Base-by-base conservation (phyloP, 2,329 filamentous ascomycete genomes). In the Penicillium sp. region DNA sequence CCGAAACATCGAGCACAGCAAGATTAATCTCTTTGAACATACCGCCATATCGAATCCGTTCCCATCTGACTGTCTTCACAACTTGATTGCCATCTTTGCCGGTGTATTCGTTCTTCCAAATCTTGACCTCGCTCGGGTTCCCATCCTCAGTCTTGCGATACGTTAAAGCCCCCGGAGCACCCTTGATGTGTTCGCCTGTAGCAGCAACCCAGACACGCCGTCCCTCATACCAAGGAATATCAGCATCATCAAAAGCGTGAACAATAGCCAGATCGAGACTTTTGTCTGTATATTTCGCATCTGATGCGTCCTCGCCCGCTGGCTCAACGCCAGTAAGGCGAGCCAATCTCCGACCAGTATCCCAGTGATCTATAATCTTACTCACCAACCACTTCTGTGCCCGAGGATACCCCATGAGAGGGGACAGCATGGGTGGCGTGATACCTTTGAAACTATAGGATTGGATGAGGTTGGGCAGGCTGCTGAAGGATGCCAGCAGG, bases 301-400 rank as follows among this genome's bases (percentile, higher is more conserved):
- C 61, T 84, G 74, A 42, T 79, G 83, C 49, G 77, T 67, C 76
- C 10, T 62, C 51, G 2, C 54, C 51, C 6, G 61, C 61, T 2
- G 66, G 49, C 2, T 60, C 59, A 30, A 71, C 62, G 2, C 74
- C 73, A 2, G 73, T 70, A 47, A 76, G 52, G 10, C 73, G 70
- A 3, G 69, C 72, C 9, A 97, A 76, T 4, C 92, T 82, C 27
- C 81, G 77, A 0, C 82, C 82, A 0, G 89, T 91, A 44, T 84
- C 79, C 94, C 94, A 99, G 56, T 81, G 85, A 66, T 97, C 93
- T n/a, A 88, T 77, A 11, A 96, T 81, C 49, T 82, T 81, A 8
- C 75, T 70, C 16, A 85, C 77, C 7, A 95, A 76, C 65, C 82
- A 81, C 4, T 78, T 76, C 44, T 88, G 76, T 14, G 92, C 67